Percentiles rank a stretch among this genome's conserved stretches.
These are phyloP conservation scores for Plasmopara muralis DNA, from an alignment of 352 stramenopile species.

Conservation along the genomic window DNA sequence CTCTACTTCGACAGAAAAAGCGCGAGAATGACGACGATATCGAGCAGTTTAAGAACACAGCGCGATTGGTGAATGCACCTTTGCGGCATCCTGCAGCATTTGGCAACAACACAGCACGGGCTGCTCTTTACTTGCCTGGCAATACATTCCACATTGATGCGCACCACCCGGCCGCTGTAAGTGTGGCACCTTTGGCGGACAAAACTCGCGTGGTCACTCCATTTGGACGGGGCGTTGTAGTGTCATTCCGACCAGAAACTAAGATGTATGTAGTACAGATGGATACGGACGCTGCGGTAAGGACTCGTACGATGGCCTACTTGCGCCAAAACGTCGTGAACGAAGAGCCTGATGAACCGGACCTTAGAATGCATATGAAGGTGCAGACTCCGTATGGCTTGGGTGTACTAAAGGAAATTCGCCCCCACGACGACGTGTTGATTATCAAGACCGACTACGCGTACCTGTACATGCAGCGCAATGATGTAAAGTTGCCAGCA, in stretches of 20 bases:
- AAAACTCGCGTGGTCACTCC: slow-evolving; percentile 69
- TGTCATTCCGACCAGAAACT: slow-evolving; percentile 60
- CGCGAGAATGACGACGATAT: slow-evolving; percentile 60
- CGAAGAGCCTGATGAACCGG: slow-evolving; percentile 59
- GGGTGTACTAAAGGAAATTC: slow-evolving; percentile 62
- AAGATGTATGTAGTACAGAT: slow-evolving; percentile 83
- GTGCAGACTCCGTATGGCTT: slow-evolving; percentile 67
- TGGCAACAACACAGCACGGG: slow-evolving; percentile 36
- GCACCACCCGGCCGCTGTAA: slow-evolving; percentile 66
- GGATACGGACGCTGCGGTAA: slow-evolving; percentile 46
- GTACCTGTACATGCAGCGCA: slow-evolving; percentile 74
- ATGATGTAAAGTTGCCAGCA: slow-evolving; percentile 58
- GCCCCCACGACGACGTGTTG: slow-evolving; percentile 53
- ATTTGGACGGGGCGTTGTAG: slow-evolving; percentile 63
- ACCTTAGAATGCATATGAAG: slow-evolving; percentile 75
- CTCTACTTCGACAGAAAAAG: slow-evolving; percentile 43
- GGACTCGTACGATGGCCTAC: slow-evolving; percentile 62
- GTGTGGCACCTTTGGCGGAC: slow-evolving; percentile 54
- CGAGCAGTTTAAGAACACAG: slow-evolving; percentile 51
- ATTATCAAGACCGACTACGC: slow-evolving; percentile 60
- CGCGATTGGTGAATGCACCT: slow-evolving; percentile 38
- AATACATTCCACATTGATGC: slow-evolving; percentile 55
- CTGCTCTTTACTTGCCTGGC: slow-evolving; percentile 70
- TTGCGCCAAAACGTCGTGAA: slow-evolving; percentile 53
- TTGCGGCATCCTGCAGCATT: slow-evolving; percentile 64